These are phyloP conservation scores for Fusarium scirpi DNA, from an alignment of 2,329 filamentous ascomycete genomes.

Conservation along the genomic window DNA sequence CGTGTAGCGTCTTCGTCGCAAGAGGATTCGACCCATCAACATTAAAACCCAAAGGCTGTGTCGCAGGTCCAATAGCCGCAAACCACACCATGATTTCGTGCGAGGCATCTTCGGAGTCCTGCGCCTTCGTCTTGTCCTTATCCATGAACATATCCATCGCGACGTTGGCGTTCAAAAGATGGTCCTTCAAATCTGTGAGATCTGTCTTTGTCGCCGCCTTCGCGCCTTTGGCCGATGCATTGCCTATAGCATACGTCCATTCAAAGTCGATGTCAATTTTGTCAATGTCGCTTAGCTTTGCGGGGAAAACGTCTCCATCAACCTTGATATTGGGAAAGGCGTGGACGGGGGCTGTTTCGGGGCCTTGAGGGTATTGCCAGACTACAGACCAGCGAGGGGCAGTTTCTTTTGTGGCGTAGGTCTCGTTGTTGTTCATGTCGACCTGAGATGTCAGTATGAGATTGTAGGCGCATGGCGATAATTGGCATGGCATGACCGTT, in stretches of 20 bases:
- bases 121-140: conserved; percentile 54
- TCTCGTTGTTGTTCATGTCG: conserved; percentile 62
- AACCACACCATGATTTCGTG: conserved; percentile 71
- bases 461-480: neutral
- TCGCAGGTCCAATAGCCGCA: conserved; percentile 58
- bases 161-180: conserved; percentile 65
- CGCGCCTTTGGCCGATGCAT: conserved; percentile 57
- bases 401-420: conserved; percentile 59
- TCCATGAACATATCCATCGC: conserved; percentile 71
- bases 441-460: conserved; percentile 52
- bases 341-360: conserved; percentile 61
- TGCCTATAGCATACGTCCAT: conserved; percentile 64
- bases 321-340: conserved; percentile 67
- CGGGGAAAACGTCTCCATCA: conserved; percentile 58
- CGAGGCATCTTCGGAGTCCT: conserved; percentile 55
- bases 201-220: conserved; percentile 52
- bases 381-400: conserved; percentile 65
- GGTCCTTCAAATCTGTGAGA: conserved; percentile 48
- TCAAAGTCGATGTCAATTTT: conserved; percentile 59
- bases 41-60: conserved; percentile 61
- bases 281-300: conserved; percentile 54
- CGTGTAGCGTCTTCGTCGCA: conserved; percentile 54
- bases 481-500: neutral
- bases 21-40: conserved; percentile 46
- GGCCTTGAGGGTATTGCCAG: conserved; percentile 62